Evolutionary conservation across 257 asterid species (phyloP), one percentile per base, ranked within the genome.

Genomic region (Nicotiana undulata): DNA sequence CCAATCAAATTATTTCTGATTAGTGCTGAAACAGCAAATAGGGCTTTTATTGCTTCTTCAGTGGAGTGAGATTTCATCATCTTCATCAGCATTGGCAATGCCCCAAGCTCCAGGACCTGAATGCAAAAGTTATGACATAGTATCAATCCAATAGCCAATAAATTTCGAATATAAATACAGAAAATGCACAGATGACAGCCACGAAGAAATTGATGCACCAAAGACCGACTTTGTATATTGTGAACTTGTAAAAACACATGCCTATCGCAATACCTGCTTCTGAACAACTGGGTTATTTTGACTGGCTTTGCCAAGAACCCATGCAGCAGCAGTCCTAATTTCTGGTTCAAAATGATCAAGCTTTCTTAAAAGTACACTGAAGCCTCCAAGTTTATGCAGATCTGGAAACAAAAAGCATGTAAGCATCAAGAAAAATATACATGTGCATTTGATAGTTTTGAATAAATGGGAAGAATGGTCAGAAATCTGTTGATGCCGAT

Each of bases 261-360:
- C 34, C 52, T 40, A 22, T 79, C 74, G 28, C 22, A 46, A 32
- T 83, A 93, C 98, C 97, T 94, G 97, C 81, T 88, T 89, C 89
- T 94, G 97, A 81, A 93, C 91, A 80, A 82, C 51, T 34, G 87
- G 97, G 86, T 92, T 93, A 79, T 93, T 94, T 86, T 94, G 98
- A 85, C 98, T 85, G 75, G 97, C 97, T 90, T 91, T 91, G 76
- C 97, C 98, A 83, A 94, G 89, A 76, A 91, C 79, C 94, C 93
- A 89, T n/a, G 94, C 98, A 22, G 97, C 84, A 80, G 80, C 82
- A 40, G 92, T 85, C 88, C 98, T 91, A 49, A 92, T 84, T 82
- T 87, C 90, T 80, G 90, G 26, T 32, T 85, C 89, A 63, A 89
- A 72, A 80, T 90, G 85, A 80, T 87, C 64, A 53, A 94, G 94